Percentiles rank a stretch among this genome's conserved stretches.
Evolutionary conservation across 1,284 basidiomycete species (phyloP).

Genomic region (Coriolopsis trogii): DNA sequence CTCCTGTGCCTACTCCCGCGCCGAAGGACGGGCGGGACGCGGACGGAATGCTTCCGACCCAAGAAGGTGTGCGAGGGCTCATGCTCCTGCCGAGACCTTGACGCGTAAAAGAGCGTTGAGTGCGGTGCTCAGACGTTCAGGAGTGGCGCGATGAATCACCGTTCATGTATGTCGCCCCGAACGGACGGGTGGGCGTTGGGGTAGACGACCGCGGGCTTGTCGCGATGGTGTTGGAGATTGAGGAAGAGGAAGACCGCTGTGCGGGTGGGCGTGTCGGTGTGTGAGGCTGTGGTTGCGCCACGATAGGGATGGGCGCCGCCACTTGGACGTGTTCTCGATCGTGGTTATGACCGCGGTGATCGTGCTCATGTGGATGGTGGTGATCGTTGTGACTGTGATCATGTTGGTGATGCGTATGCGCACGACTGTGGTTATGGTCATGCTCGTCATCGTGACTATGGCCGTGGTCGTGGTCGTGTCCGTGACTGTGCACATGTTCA

Average conservation of each 20-base stretch:
- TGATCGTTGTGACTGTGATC: not conserved
- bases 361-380: conserved; percentile 23
- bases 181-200: conserved; percentile 32
- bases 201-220: conserved; percentile 27
- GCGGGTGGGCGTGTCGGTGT: conserved; percentile 24
- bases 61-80: conserved; percentile 34
- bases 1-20: conserved; percentile 1
- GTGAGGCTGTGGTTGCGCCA: conserved; percentile 11
- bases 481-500: not conserved
- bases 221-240: conserved; percentile 5
- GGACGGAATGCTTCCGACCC: too few relatives aligned
- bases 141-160: conserved; percentile 34
- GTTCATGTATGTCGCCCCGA: conserved; percentile 35
- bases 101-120: conserved; percentile 22
- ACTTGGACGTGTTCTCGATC: conserved; percentile 5
- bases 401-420: conserved; percentile 15
- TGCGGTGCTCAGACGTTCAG: conserved; percentile 23
- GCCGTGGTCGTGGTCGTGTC: conserved; percentile 1
- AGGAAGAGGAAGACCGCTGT: conserved; percentile 15
- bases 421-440: conserved; percentile 18
- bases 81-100: conserved; percentile 30
- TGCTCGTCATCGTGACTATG: conserved; percentile 24
- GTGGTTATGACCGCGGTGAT: conserved; percentile 16
- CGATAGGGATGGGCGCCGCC: not conserved
- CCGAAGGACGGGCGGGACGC: conserved; percentile 4